Conservation (phyloP, 1,139 yeast genomes). For the Hansenula lynferdii region DNA sequence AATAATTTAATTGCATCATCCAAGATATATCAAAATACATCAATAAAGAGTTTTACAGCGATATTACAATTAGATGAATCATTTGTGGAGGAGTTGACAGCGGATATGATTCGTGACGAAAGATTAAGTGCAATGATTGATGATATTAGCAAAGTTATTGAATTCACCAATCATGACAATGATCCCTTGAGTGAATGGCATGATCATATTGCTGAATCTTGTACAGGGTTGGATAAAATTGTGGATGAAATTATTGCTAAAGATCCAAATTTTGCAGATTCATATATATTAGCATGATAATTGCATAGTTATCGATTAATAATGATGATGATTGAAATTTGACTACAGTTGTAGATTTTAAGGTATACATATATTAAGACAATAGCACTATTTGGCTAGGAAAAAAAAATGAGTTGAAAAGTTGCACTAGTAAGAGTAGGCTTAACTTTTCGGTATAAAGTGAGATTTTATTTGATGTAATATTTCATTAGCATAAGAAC, state of each 20-base stretch:
- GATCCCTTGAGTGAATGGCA: constrained; percentile 19
- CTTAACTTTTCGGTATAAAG: neutral
- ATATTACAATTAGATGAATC: constrained; percentile 7
- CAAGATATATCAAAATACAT: constrained; percentile 15
- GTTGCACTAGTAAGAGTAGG: neutral
- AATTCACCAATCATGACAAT: too few species aligned
- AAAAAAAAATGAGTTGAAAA: neutral
- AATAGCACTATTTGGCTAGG: neutral
- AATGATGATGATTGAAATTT: too few species aligned
- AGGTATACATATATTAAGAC: neutral
- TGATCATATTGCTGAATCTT: constrained; percentile 16
- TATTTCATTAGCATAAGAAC: too few species aligned
- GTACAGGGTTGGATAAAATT: constrained; percentile 17
- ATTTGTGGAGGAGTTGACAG: constrained; percentile 12
- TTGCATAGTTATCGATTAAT: neutral
- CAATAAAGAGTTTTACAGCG: constrained; percentile 10
- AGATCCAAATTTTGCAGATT: neutral
- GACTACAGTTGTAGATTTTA: neutral
- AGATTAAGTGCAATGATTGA: constrained; percentile 27
- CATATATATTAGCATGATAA: neutral
- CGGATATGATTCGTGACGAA: constrained; percentile 17
- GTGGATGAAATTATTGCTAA: constrained; percentile 4
- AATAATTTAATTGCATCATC: constrained; percentile 15
- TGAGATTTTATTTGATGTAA: too few species aligned
- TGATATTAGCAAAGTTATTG: constrained; percentile 30